These are phyloP conservation scores for Oxytropis ochrocephala DNA, from an alignment of 306 rosid species.

Conservation along the genomic window DNA sequence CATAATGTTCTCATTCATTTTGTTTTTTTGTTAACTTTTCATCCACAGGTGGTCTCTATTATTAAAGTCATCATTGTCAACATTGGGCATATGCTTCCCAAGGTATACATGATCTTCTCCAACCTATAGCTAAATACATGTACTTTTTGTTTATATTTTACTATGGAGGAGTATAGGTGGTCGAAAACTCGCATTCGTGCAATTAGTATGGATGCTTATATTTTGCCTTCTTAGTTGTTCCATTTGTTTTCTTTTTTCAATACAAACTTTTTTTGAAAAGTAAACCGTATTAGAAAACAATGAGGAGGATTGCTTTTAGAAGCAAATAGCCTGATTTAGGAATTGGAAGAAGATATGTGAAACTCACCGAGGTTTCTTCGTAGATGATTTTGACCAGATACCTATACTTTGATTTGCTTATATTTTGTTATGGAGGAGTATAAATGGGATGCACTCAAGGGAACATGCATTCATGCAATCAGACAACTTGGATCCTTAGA, in stretches of 20 bases:
- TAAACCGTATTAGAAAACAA: background rate
- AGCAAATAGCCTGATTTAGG: background rate
- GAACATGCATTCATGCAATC: no score
- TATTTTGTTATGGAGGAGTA: no score
- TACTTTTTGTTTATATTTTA: no score
- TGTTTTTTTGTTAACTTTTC: constrained; percentile 14
- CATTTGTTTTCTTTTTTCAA: background rate
- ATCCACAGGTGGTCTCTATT: constrained; percentile 66
- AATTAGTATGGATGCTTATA: no score
- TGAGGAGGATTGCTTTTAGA: background rate
- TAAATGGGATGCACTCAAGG: no score
- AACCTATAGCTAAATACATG: background rate
- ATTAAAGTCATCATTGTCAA: constrained; percentile 38
- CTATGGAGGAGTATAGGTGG: no score
- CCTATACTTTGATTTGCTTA: no score
- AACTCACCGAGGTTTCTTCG: background rate
- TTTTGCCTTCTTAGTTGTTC: background rate
- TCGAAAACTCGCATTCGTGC: no score
- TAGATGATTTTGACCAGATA: no score
- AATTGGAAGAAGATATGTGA: background rate
- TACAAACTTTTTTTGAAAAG: background rate
- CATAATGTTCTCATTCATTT: constrained; percentile 12
- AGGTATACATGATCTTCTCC: constrained; percentile 37
- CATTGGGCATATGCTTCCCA: constrained; percentile 12
- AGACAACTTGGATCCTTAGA: no score